phyloP scores from a whole-genome alignment of 371 early-diverging fungal genomes.

The Coemansia sp. region DNA sequence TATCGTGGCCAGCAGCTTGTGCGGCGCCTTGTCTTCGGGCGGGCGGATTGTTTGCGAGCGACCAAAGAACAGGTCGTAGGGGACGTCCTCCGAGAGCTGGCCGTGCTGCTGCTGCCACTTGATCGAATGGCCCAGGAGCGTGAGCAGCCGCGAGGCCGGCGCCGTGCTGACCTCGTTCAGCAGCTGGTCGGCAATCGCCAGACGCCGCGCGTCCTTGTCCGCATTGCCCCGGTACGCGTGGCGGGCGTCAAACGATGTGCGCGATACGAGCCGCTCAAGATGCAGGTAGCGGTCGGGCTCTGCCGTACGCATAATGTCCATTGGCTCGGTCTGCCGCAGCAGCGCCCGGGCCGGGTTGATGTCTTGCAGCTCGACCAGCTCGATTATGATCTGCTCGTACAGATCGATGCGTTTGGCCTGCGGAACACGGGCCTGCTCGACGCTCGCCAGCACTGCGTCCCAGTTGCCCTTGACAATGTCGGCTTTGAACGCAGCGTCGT shows the following conservation, averaged over 20 bases:
- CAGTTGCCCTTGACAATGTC: constrained; percentile 81
- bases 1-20: constrained; percentile 66
- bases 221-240: constrained; percentile 43
- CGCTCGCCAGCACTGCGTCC: constrained; percentile 81
- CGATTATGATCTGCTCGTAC: constrained; percentile 86
- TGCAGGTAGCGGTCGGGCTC: constrained; percentile 79
- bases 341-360: constrained; percentile 80
- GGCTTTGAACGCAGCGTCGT: constrained; percentile 63
- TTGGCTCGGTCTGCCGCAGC: constrained; percentile 83
- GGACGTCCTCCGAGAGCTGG: constrained; percentile 58
- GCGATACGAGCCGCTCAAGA: constrained; percentile 74
- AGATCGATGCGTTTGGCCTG: constrained; percentile 72
- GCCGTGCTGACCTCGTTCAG: constrained; percentile 73
- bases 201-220: constrained; percentile 70
- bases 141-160: constrained; percentile 74
- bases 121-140: constrained; percentile 78
- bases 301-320: constrained; percentile 69
- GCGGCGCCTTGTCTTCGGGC: constrained; percentile 68
- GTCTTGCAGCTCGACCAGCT: constrained; percentile 81
- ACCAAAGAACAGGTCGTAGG: constrained; percentile 77
- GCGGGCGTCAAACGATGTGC: constrained; percentile 62
- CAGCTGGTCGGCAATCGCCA: constrained; percentile 70
- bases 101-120: constrained; percentile 89
- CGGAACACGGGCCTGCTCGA: constrained; percentile 66
- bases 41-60: constrained; percentile 58